Base-by-base conservation (phyloP, 2,329 filamentous ascomycete species). In the Salinomyces thailandicus region DNA sequence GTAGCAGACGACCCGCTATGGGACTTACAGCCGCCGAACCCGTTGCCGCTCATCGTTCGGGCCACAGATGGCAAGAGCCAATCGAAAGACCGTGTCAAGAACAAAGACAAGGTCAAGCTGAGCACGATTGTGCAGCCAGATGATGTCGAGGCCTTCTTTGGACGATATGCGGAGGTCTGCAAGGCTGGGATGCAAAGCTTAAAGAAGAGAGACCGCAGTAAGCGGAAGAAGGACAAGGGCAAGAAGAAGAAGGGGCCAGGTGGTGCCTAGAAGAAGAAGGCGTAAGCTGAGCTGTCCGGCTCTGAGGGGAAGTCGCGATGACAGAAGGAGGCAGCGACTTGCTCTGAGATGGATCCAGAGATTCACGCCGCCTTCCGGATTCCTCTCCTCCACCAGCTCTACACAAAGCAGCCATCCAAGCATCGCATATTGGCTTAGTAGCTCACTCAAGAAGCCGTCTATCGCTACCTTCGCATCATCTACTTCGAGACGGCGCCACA, bases 121-220 rank as follows among this genome's bases (percentile, higher is more conserved):
- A 85, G 84, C 2, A 96, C 91, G 0, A 62, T 94, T 0, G 86
- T 96, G 1, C 71, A 81, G 37, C 75, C 81, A 1, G 75, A 79
- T 39, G 75, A 81, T 4, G 60, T 96, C 8, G 86, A 93, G 36
- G 66, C 60, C 0, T 98, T 98, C 56, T 98, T 86, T 59, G 65
- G 68, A 18, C 72, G 75, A 35, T 98, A 96, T 64, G 87, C 86
- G 15, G 91, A 96, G 49, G 72, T 86, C 3, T 95, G 87, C 64
- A 95, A 93, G 67, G 67, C 72, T 0, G 85, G 86, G 5, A 95
- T 96, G 86, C 71, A 74, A 33, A 79, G 80, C 5, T 58, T 98
- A 63, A 96, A 94, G 75, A 94, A 93, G 57, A 73, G 91, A 49
- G 89, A 96, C 63, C 75, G 86, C 55, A 93, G 81, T 62, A 89